Conservation (phyloP, 441 rosid species). For the Populus hybrid region DNA sequence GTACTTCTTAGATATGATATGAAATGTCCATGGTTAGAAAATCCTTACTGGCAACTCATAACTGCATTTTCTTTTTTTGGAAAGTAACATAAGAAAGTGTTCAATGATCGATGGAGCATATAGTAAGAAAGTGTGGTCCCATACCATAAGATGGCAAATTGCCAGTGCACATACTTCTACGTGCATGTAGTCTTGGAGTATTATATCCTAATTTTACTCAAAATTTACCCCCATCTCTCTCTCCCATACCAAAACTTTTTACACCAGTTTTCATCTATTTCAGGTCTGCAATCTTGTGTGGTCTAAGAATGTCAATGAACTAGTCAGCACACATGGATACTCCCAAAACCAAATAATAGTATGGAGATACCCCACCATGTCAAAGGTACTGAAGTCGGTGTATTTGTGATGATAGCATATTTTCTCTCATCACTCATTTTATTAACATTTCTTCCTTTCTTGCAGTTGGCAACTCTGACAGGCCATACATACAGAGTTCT, state of each 20-base stretch:
- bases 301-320: conserved; percentile 95
- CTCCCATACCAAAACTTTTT: not conserved
- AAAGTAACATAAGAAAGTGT: not conserved
- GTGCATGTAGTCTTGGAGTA: not conserved
- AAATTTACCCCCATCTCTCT: not conserved
- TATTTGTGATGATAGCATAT: not conserved
- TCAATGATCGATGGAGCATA: not conserved
- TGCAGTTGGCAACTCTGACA: conserved; percentile 91
- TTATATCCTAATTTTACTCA: not conserved
- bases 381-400: conserved; percentile 49
- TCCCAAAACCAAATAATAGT: conserved; percentile 94
- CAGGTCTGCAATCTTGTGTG: conserved; percentile 96
- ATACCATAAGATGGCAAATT: not conserved
- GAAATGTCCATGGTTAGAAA: not conserved
- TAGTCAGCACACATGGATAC: conserved; percentile 96
- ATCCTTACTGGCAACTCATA: not conserved
- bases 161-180: not conserved
- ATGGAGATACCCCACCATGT: conserved; percentile 96
- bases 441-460: conserved; percentile 9
- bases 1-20: not conserved
- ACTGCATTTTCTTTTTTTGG: not conserved
- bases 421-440: not conserved
- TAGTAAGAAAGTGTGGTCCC: not conserved
- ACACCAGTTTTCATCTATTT: conserved; percentile 9
- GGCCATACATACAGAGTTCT: conserved; percentile 91